Base-by-base conservation (phyloP, 1,284 basidiomycete species). In the Apiotrichum laibachii region DNA sequence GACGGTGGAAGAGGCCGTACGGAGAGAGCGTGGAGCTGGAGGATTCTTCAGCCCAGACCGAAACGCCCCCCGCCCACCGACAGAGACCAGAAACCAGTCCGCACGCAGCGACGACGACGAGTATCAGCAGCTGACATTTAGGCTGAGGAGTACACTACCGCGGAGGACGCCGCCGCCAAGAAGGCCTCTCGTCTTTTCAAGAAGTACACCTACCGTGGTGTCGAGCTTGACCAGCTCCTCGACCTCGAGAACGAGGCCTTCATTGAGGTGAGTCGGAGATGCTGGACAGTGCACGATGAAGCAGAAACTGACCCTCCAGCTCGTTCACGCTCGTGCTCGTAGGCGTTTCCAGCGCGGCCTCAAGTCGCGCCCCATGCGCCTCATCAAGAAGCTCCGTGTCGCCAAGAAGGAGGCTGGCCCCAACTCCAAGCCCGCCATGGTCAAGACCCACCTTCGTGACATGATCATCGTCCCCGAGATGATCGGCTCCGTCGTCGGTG, bases 381-480 rank as follows among this genome's bases (percentile, higher is more conserved):
- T 99, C 73, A 98, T 99, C 81, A 99, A 99, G 86, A 98, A 99
- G 82, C 85, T 99, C 70, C 90, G 96, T 80, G 97, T 96, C 82
- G 92, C 96, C 67, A 99, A 99, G 88, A 97, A 95, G 84, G 94
- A 98, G 81, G 92, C 93, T 47, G 90, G 85, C 62, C 90, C 95
- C 73, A 97, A 97, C 82, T 92, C 98, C 83, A 99, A 99, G 85
- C 96, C 96, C 65, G 85, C 90, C 57, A 90, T 93, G 70, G 93
- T 99, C 79, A 99, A 98, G 86, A 99, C 96, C 58, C 96, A 99
- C 82, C 85, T 99, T 71, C 92, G 95, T 78, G 88, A 99, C 84
- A 99, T 99, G 95, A 94, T 98, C 80, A 88, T 99, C 79, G 95
- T 99, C 65, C 96, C 95, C 59, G 95, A 99, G 85, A 99, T 99